These are phyloP conservation scores for Starmerella floris DNA, from an alignment of 805 yeast genomes.

Conservation along the genomic window DNA sequence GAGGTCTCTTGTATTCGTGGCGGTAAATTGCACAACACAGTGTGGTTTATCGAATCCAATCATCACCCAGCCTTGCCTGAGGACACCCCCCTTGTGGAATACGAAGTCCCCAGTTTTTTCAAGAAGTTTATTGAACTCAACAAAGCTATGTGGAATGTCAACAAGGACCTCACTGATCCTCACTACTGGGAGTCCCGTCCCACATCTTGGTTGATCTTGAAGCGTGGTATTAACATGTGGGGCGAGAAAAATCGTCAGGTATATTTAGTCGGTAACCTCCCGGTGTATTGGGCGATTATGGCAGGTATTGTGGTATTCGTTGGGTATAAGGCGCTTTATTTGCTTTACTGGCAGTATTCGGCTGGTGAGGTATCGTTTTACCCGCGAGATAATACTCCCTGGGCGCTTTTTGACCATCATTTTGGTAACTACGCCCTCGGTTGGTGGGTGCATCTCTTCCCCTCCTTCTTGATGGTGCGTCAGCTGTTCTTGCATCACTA, in stretches of 20 bases:
- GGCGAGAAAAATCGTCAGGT: slow-evolving; percentile 34
- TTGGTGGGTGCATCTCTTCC: slow-evolving; percentile 44
- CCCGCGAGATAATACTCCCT: slow-evolving; percentile 21
- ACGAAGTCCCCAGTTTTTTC: slow-evolving; percentile 32
- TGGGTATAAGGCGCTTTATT: slow-evolving; percentile 22
- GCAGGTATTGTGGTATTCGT: slow-evolving; percentile 25
- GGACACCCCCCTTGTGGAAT: slow-evolving; percentile 28
- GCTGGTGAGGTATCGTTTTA: slow-evolving; percentile 1
- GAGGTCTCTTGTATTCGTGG: slow-evolving; percentile 77
- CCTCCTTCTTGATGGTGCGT: slow-evolving; percentile 71
- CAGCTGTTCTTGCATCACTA: slow-evolving; percentile 90
- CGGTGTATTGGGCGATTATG: slow-evolving; percentile 39
- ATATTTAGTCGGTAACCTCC: slow-evolving; percentile 52
- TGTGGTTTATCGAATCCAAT: slow-evolving; percentile 64
- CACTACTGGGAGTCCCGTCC: slow-evolving; percentile 46
- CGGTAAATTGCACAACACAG: slow-evolving; percentile 52
- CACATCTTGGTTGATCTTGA: slow-evolving; percentile 46
- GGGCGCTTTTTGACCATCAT: slow-evolving; percentile 26
- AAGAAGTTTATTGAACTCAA: slow-evolving; percentile 45
- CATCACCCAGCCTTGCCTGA: slow-evolving; percentile 37
- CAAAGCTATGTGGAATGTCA: slow-evolving; percentile 40
- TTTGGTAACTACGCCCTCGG: slow-evolving; percentile 40
- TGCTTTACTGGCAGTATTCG: slow-evolving; percentile 32
- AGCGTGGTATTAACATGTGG: slow-evolving; percentile 49
- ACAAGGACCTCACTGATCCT: slow-evolving; percentile 35